A percentile compares a stretch with the other conserved stretches of the same genome.
Evolutionary conservation across 441 rosid genomes (phyloP).

Genomic region (Populus tomentosa): DNA sequence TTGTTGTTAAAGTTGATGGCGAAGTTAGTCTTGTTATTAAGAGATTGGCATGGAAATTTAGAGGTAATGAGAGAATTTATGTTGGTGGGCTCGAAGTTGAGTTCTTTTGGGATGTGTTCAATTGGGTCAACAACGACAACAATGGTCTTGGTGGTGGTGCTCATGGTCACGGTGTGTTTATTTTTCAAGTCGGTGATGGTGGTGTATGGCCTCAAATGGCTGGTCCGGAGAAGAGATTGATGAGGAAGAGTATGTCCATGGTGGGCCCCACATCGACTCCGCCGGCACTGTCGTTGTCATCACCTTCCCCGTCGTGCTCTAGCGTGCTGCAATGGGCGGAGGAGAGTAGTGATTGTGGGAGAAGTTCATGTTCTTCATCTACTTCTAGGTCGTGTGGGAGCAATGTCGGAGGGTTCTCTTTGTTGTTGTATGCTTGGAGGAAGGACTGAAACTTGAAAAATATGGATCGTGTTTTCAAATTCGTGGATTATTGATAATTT

Average conservation of each 20-base stretch:
- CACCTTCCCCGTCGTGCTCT: slow-evolving; percentile 33
- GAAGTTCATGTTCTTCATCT: slow-evolving; percentile 55
- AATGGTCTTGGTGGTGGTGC: not conserved
- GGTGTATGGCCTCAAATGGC: slow-evolving; percentile 61
- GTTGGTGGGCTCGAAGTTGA: slow-evolving; percentile 46
- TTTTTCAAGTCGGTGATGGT: slow-evolving; percentile 59
- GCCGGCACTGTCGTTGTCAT: slow-evolving; percentile 15
- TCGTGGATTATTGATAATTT: not conserved
- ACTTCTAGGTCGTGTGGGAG: slow-evolving; percentile 42
- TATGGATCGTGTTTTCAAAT: not conserved
- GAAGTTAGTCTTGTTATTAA: slow-evolving; percentile 37
- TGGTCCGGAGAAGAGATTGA: slow-evolving; percentile 53
- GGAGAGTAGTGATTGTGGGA: slow-evolving; percentile 56
- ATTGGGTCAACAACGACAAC: slow-evolving; percentile 30
- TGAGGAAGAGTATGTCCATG: slow-evolving; percentile 41
- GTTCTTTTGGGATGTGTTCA: slow-evolving; percentile 56
- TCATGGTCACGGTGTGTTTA: slow-evolving; percentile 46
- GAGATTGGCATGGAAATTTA: slow-evolving; percentile 52
- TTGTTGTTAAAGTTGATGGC: slow-evolving; percentile 46
- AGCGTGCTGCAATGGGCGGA: slow-evolving; percentile 65
- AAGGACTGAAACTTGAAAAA: slow-evolving; percentile 17
- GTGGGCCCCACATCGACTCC: slow-evolving; percentile 22
- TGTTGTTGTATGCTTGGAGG: slow-evolving; percentile 58
- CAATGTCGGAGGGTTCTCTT: slow-evolving; percentile 40
- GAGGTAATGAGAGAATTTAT: slow-evolving; percentile 47